A percentile compares a stretch with the other conserved stretches of the same genome.
Evolutionary conservation across 768 basidiomycete species (phyloP).

Genomic region (Auriscalpium orientale): DNA sequence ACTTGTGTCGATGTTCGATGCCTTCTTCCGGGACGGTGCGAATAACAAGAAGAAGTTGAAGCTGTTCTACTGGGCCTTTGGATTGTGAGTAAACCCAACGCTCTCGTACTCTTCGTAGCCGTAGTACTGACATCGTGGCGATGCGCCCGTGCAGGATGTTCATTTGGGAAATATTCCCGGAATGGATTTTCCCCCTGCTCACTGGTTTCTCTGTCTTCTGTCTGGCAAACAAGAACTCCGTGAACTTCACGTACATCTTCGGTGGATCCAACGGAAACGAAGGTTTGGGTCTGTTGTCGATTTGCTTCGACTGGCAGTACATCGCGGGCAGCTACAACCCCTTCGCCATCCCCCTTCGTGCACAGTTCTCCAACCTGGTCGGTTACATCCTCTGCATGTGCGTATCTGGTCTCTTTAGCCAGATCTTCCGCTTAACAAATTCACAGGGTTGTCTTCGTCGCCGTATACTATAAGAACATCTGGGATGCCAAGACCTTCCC

Average conservation of each 20-base stretch:
- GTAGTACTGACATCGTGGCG: background rate
- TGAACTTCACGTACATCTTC: constrained; percentile 18
- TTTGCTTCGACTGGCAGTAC: constrained; percentile 23
- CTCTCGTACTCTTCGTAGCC: background rate
- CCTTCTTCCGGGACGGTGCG: constrained; percentile 35
- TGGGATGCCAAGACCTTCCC: constrained; percentile 17
- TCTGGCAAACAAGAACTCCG: constrained; percentile 17
- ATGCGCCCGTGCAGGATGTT: constrained; percentile 23
- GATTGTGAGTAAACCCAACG: constrained; percentile 20
- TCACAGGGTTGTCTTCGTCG: constrained; percentile 18
- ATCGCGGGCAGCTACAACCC: constrained; percentile 31
- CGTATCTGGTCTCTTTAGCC: constrained; percentile 2
- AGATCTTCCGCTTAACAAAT: background rate
- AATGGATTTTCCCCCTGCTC: constrained; percentile 16
- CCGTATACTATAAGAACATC: constrained; percentile 21
- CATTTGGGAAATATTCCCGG: constrained; percentile 16
- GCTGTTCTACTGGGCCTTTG: constrained; percentile 42
- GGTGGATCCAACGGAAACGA: constrained; percentile 20
- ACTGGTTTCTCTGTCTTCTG: constrained; percentile 23
- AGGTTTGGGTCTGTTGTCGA: constrained; percentile 18
- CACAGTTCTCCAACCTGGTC: constrained; percentile 41
- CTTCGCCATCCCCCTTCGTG: constrained; percentile 45
- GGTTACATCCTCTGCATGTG: constrained; percentile 48
- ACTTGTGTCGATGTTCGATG: constrained; percentile 41
- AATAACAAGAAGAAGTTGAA: constrained; percentile 33